A percentile compares a stretch with the other conserved stretches of the same genome.
These are phyloP conservation scores for Psidium friedrichsthalianum DNA, from an alignment of 345 rosid genomes.

Conservation along the genomic window DNA sequence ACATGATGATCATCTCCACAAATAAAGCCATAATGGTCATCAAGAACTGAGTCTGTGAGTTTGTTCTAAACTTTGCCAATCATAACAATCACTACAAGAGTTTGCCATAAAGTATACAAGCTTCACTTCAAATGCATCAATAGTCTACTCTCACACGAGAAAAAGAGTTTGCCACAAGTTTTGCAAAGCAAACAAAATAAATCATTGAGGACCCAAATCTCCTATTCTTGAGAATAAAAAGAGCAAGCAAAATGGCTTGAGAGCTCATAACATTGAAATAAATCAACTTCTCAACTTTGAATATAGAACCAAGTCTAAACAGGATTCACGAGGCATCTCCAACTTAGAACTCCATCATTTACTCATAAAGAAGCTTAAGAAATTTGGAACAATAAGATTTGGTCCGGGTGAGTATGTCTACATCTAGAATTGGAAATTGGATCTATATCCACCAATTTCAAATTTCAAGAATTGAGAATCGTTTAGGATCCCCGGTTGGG, in stretches of 20 bases:
- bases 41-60: too few relatives aligned
- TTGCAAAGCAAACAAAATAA: not conserved
- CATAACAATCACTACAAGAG: not conserved
- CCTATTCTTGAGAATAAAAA: too few relatives aligned
- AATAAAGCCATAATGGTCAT: too few relatives aligned
- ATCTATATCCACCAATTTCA: too few relatives aligned
- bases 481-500: accelerated
- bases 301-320: not conserved
- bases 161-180: not conserved
- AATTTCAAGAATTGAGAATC: too few relatives aligned
- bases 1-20: too few relatives aligned
- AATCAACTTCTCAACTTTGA: not conserved
- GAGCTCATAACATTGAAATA: too few relatives aligned
- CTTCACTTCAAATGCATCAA: not conserved
- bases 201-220: too few relatives aligned
- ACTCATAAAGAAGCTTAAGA: not conserved
- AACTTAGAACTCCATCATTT: not conserved
- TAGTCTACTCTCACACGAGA: not conserved
- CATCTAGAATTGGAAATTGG: too few relatives aligned
- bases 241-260: not conserved
- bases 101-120: not conserved
- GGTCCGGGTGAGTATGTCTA: too few relatives aligned
- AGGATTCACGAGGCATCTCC: not conserved
- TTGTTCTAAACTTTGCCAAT: too few relatives aligned
- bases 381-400: too few relatives aligned